Percentiles rank a stretch among this genome's conserved stretches.
Conservation (phyloP, 108 stramenopile genomes). For the Nannochloropsis salina region DNA sequence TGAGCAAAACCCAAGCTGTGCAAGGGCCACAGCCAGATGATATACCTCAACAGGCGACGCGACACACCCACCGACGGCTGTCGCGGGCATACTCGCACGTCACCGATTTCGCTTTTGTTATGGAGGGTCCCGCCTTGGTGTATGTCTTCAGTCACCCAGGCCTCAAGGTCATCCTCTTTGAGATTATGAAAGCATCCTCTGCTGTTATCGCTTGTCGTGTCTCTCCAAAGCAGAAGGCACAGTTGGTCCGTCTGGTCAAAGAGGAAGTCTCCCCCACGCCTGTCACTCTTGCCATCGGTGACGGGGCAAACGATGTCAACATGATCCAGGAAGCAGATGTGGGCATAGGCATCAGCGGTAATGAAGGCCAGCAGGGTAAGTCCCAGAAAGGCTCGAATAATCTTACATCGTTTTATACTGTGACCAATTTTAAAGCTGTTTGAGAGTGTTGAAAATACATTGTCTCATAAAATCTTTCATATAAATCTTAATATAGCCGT, state of each 20-base stretch:
- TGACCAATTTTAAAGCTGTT: no score
- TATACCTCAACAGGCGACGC: background rate
- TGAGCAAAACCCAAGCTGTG: background rate
- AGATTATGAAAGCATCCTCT: slow-evolving; percentile 66
- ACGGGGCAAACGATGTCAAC: slow-evolving; percentile 94
- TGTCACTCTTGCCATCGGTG: slow-evolving; percentile 90
- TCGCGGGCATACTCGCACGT: background rate
- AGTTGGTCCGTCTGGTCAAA: slow-evolving; percentile 74
- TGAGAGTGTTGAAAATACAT: no score
- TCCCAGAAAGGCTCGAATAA: background rate
- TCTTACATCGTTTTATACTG: no score
- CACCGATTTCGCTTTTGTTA: slow-evolving; percentile 65
- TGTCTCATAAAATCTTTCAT: no score
- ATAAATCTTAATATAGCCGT: slow-evolving; percentile 49
- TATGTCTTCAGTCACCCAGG: slow-evolving; percentile 66
- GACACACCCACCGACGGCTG: background rate
- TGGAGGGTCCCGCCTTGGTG: slow-evolving; percentile 78
- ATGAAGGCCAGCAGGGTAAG: slow-evolving; percentile 81
- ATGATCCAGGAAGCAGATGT: slow-evolving; percentile 90
- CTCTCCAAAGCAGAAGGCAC: slow-evolving; percentile 83
- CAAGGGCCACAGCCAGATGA: background rate
- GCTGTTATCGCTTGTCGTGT: slow-evolving; percentile 93
- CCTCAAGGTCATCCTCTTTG: slow-evolving; percentile 72
- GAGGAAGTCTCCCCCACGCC: slow-evolving; percentile 74
- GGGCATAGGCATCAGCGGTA: slow-evolving; percentile 84